Conservation (phyloP, 2,329 filamentous ascomycete species). For the Karstenula rhodostoma region DNA sequence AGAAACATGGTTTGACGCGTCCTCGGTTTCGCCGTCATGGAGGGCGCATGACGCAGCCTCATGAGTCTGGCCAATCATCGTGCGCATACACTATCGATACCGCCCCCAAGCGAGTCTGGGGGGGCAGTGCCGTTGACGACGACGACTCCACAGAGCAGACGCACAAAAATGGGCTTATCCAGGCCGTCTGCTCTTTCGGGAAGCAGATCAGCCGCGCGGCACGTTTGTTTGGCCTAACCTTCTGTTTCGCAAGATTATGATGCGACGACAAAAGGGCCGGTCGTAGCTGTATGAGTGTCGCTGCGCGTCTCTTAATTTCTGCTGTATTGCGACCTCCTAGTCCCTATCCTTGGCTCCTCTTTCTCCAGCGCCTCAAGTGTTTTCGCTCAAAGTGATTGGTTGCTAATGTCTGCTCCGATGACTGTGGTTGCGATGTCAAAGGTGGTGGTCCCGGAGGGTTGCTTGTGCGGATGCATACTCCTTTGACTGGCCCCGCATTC, state of each 20-base stretch:
- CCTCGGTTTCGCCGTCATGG: conserved; percentile 8
- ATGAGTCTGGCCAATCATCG: neutral
- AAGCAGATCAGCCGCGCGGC: neutral
- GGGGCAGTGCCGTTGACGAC: conserved; percentile 1
- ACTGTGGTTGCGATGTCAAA: neutral
- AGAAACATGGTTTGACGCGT: conserved; percentile 11
- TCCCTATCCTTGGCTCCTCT: neutral
- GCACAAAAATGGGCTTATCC: neutral
- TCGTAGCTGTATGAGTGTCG: neutral
- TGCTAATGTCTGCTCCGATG: neutral
- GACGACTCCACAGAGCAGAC: neutral
- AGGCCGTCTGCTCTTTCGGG: neutral
- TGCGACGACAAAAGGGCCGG: neutral
- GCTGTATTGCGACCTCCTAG: conserved; percentile 13
- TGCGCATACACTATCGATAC: neutral
- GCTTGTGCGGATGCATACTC: too few species aligned
- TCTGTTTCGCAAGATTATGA: neutral
- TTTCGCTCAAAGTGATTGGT: neutral
- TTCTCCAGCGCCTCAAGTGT: neutral
- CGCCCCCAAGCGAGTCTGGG: neutral
- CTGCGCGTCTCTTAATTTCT: conserved; percentile 13
- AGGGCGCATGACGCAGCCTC: conserved; percentile 4
- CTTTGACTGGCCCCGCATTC: neutral
- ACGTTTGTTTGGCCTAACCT: neutral
- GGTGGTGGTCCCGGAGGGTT: neutral